A percentile compares a stretch with the other conserved stretches of the same genome.
Conservation (phyloP, 768 basidiomycete genomes). For the Kwoniella dejecticola region DNA sequence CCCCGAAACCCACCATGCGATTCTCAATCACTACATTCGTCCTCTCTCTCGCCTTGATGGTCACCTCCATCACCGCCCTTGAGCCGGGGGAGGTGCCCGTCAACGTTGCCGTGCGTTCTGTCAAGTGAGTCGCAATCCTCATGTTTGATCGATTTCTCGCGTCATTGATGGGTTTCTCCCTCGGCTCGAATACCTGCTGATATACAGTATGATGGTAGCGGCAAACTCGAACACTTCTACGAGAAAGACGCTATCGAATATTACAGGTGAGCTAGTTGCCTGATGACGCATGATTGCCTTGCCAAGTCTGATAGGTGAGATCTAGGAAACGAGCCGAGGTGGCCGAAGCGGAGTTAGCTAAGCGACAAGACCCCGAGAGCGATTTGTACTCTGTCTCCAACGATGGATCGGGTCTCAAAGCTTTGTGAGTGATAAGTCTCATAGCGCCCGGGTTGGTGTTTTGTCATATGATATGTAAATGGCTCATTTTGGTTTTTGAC, state of each 20-base stretch:
- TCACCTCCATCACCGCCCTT: conserved; percentile 9
- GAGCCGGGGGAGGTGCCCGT: conserved; percentile 26
- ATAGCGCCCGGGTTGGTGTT: background rate
- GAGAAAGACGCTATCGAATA: conserved; percentile 17
- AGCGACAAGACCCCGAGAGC: conserved; percentile 15
- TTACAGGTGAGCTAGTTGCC: background rate
- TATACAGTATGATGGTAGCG: too few relatives aligned
- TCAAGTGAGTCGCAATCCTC: conserved; percentile 31
- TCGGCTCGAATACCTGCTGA: too few relatives aligned
- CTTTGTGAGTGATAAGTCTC: conserved; percentile 11
- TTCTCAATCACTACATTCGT: conserved; percentile 10
- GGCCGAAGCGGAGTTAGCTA: background rate
- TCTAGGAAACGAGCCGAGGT: conserved; percentile 10
- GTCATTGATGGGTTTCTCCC: background rate
- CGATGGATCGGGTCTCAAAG: conserved; percentile 7
- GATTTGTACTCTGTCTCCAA: conserved; percentile 20
- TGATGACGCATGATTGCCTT: background rate
- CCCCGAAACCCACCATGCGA: conserved; percentile 23
- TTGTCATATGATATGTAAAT: background rate
- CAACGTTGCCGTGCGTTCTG: conserved; percentile 28
- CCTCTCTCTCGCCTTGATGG: conserved; percentile 12
- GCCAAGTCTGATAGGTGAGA: background rate
- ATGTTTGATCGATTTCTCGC: too few relatives aligned
- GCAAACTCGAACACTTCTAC: conserved; percentile 28
- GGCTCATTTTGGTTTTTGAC: too few relatives aligned